Base-by-base conservation (phyloP, 2,329 filamentous ascomycete species). In the Blastomyces percursus region DNA sequence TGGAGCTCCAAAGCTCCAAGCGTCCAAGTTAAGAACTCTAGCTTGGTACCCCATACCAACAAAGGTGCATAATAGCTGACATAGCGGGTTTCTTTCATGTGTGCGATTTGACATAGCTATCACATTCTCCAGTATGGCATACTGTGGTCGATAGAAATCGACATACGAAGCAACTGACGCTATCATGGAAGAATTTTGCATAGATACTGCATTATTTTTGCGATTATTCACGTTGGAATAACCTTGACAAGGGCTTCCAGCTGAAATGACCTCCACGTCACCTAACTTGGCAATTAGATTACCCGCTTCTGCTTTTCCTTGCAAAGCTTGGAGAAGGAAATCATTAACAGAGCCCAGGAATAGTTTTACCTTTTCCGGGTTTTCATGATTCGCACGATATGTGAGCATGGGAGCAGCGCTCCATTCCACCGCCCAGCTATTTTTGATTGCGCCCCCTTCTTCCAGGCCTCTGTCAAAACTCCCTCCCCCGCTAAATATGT, bases 31-130 rank as follows among this genome's bases (percentile, higher is more conserved):
- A 62, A 86, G 84, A 46, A 89, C 81, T 50, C 87, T 83, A 0
- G 85, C 78, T 69, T 95, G 90, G 67, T 94, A 95, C 0, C 89
- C 90, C 65, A 94, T 78, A 0, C 86, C 88, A 0, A 93, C 86
- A 0, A 94, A 75, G 0, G 85, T 81, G 65, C 87, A 89, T 11
- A 94, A 78, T 0, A 94, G 77, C 67, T 92, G 89, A 1, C 85
- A 86, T 60, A 92, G 85, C 0, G 90, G 83, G 63, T 90, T 89
- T 24, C 87, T 75, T 7, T 70, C 68, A 21, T 72, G 77, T 21
- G 76, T 75, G 30, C 70, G 77, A 56, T 76, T 80, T 0, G 88
- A 81, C 75, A 93, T 90, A 0, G 76, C 79, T 0, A 83, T 74
- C 0, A 95, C 90, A 66, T 95, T 95, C 71, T 95, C 90, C 0